Percentiles rank a stretch among this genome's conserved stretches.
phyloP scores from a whole-genome alignment of 306 rosid species.

The Hippophae gyantsensis region DNA sequence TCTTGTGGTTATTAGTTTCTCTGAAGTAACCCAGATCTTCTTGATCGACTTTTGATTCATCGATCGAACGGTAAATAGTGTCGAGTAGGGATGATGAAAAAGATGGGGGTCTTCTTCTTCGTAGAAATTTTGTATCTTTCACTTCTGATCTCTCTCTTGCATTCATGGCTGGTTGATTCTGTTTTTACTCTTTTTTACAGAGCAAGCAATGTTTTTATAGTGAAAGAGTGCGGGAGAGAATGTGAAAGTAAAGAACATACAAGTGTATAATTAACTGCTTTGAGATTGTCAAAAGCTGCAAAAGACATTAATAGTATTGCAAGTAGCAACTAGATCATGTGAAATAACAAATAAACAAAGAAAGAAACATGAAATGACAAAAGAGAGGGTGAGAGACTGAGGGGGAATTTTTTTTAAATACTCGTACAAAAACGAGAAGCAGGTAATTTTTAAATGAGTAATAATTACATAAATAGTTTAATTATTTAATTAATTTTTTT shows the following conservation, averaged over 20 bases:
- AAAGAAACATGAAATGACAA: no score
- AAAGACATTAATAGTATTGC: neutral
- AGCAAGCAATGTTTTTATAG: conserved; percentile 1
- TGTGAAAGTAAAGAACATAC: neutral
- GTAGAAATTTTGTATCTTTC: conserved; percentile 23
- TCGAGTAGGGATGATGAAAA: conserved; percentile 63
- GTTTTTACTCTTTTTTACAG: neutral
- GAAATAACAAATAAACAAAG: no score
- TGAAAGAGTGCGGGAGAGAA: conserved; percentile 7
- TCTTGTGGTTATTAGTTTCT: conserved; percentile 12
- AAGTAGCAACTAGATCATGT: no score
- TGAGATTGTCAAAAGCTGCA: conserved; percentile 50
- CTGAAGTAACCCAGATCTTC: conserved; percentile 15
- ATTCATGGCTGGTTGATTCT: conserved; percentile 1
- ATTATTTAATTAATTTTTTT: no score
- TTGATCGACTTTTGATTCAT: conserved; percentile 32
- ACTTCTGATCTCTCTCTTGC: conserved; percentile 19
- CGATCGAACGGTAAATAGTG: conserved; percentile 49
- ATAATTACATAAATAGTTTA: no score
- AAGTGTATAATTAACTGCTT: conserved; percentile 17
- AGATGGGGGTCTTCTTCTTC: conserved; percentile 56
- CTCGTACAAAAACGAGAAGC: no score
- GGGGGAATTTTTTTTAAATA: no score
- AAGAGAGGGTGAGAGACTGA: no score
- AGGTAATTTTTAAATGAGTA: no score